phyloP scores from a whole-genome alignment of 805 yeast genomes.

The Ogataea neopini region DNA sequence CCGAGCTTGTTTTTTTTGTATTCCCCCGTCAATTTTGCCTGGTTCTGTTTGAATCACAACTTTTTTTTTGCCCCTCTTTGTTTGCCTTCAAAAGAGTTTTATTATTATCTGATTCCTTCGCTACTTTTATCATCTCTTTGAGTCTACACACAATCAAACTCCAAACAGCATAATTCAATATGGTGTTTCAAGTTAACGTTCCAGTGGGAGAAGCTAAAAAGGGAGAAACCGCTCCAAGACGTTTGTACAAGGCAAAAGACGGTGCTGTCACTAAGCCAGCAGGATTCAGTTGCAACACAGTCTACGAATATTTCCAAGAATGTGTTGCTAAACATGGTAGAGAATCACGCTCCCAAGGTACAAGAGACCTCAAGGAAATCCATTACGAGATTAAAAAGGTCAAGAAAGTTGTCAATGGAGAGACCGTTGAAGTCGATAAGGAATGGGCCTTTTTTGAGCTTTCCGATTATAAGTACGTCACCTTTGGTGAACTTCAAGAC shows the following conservation, averaged over 20 bases:
- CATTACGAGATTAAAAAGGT: constrained; percentile 76
- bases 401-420: constrained; percentile 76
- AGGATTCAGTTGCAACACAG: constrained; percentile 62
- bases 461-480: constrained; percentile 66
- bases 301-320: constrained; percentile 69
- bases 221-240: constrained; percentile 84
- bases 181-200: constrained; percentile 44
- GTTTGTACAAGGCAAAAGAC: constrained; percentile 52
- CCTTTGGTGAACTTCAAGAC: constrained; percentile 56
- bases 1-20: neutral
- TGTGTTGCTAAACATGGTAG: constrained; percentile 57
- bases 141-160: neutral
- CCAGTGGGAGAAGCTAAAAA: constrained; percentile 70
- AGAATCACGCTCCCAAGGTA: constrained; percentile 60
- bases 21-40: neutral
- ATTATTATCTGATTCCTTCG: neutral
- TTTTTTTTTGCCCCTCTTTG: constrained; percentile 1
- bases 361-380: constrained; percentile 73
- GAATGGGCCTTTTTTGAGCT: constrained; percentile 86
- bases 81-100: neutral
- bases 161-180: constrained; percentile 9
- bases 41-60: constrained; percentile 2
- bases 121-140: neutral
- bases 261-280: constrained; percentile 57
- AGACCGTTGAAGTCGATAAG: constrained; percentile 69